These are phyloP conservation scores for Casuarina equisetifolia DNA, from an alignment of 306 rosid genomes.

Conservation along the genomic window DNA sequence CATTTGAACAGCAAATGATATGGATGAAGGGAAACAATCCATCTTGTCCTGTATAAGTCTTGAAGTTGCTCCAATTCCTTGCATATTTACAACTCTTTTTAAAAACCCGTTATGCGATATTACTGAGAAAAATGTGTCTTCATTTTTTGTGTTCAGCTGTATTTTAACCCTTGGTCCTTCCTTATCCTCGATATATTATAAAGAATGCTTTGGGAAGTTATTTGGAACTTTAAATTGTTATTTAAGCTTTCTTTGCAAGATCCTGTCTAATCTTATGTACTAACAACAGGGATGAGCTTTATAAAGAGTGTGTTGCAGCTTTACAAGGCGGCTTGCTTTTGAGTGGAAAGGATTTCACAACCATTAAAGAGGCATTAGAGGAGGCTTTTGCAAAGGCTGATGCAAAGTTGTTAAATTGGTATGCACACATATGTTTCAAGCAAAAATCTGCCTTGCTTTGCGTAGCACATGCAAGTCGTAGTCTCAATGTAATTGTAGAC, in stretches of 20 bases:
- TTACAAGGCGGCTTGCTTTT: conserved; percentile 74
- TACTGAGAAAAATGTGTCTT: neutral
- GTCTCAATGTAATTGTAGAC: conserved; percentile 36
- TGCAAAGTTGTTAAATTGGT: conserved; percentile 63
- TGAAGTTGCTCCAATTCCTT: neutral
- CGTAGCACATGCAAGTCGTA: neutral
- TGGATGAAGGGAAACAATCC: neutral
- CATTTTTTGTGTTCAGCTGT: neutral
- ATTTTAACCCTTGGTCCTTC: neutral
- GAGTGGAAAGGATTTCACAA: conserved; percentile 55
- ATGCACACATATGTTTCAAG: conserved; percentile 27
- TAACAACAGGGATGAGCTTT: conserved; percentile 76
- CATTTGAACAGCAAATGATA: neutral
- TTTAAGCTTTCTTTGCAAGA: conserved; percentile 3
- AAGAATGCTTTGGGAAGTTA: neutral
- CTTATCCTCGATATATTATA: neutral
- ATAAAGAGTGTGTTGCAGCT: conserved; percentile 79
- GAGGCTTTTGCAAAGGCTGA: conserved; percentile 75
- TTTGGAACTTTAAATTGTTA: conserved; percentile 7
- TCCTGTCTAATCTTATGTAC: conserved; percentile 29
- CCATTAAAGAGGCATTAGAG: conserved; percentile 60
- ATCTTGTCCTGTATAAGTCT: neutral
- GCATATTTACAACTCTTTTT: neutral
- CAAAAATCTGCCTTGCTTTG: neutral
- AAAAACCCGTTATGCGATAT: neutral